Conservation (phyloP, 768 basidiomycete species). For the Clitopilus hobsonii region DNA sequence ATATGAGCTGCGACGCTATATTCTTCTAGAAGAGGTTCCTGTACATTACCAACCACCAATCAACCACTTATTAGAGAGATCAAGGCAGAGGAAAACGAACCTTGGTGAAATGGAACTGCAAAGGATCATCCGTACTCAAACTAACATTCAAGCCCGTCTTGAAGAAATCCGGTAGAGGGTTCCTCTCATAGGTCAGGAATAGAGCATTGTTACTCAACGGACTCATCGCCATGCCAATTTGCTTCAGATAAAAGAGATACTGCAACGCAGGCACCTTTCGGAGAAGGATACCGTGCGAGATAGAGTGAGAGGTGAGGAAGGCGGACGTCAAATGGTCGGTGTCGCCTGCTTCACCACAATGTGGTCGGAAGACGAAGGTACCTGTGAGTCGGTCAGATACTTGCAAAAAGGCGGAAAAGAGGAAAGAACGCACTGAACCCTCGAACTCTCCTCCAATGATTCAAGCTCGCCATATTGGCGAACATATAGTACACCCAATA, state of each 20-base stretch:
- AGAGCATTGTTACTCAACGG: constrained; percentile 97
- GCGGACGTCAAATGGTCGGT: constrained; percentile 96
- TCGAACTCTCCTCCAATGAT: constrained; percentile 82
- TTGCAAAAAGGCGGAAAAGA: neutral
- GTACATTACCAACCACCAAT: neutral
- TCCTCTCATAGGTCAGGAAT: constrained; percentile 94
- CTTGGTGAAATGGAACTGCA: constrained; percentile 99
- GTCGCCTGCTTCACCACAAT: constrained; percentile 97
- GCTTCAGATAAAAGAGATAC: constrained; percentile 96
- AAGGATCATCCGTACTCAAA: constrained; percentile 90
- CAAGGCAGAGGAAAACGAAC: constrained; percentile 30
- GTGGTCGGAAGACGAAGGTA: constrained; percentile 95
- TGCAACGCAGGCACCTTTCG: constrained; percentile 97
- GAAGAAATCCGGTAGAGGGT: constrained; percentile 97
- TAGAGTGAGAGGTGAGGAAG: constrained; percentile 94
- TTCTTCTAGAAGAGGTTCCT: constrained; percentile 95
- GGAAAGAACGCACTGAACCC: constrained; percentile 76
- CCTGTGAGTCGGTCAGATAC: constrained; percentile 39
- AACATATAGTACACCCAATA: constrained; percentile 99
- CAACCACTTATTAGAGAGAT: neutral
- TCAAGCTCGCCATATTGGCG: constrained; percentile 92
- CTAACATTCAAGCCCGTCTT: constrained; percentile 94
- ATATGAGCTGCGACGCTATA: constrained; percentile 99
- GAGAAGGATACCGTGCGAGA: constrained; percentile 97
- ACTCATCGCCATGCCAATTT: constrained; percentile 98